Base-by-base conservation (phyloP, 768 basidiomycete genomes). In the Boletus tomentosulus region DNA sequence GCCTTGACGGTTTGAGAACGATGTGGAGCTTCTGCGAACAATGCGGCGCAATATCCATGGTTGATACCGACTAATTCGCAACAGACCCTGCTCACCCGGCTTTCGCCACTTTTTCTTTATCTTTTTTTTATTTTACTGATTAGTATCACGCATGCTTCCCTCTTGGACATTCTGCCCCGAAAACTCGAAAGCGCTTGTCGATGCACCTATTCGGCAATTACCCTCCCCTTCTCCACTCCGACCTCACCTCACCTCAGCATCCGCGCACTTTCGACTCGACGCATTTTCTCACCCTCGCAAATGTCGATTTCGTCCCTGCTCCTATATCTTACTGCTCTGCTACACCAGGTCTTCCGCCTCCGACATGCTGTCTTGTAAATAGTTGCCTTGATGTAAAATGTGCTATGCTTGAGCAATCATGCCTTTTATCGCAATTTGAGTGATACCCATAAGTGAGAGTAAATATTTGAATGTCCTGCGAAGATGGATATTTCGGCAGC, bases 11-110 rank as follows among this genome's bases (percentile, higher is more conserved):
- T 56, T 81, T 80, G 66, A 68, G 70, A 53, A 84, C 87, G 16
- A 90, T 92, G 87, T 92, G 89, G 89, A 85, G 84, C 63, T 85
- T 87, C 67, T 92, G 89, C 70, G 89, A 90, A 77, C 79, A 89
- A 74, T 92, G 89, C 68, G 89, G 89, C 70, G 86, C 89, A 54
- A 90, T 92, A 69, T 88, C 88, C 57, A 90, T 90, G 85, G 86
- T 92, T 72, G 86, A 90, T 66, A 78, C 78, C 71, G 85, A 87
- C 70, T 86, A 73, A 62, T 15, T 48, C 34, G 22, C 39, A n/a
- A 54, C 27, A 51, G 37, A 46, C 16, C 7, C 44, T 24, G 22
- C 25, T 48, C 56, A 38, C 33, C 35, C 31, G 50, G 57, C 54
- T 55, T 50, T 44, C 43, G 57, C 57, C 55, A 44, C 30, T 33